A percentile compares a stretch with the other conserved stretches of the same genome.
Evolutionary conservation across 495 filamentous ascomycete genomes (phyloP).

Genomic region (Hypomontagnella submonticulosa): DNA sequence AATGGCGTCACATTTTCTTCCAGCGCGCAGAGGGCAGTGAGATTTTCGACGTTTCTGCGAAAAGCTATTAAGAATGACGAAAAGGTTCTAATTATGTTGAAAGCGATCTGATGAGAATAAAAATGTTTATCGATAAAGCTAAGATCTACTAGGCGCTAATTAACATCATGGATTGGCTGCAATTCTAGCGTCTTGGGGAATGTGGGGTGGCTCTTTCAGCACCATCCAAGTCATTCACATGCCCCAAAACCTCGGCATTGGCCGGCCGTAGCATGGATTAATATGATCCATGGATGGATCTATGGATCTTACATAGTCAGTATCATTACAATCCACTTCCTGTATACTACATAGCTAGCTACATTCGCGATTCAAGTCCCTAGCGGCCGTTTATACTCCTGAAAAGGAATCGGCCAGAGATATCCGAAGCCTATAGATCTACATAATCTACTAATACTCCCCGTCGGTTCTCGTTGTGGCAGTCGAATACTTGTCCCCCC

Average conservation of each 20-base stretch:
- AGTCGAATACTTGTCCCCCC: not conserved
- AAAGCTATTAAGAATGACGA: not conserved
- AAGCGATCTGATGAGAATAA: constrained; percentile 3
- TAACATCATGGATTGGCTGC: no score
- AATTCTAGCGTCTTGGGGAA: not conserved
- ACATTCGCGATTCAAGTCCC: no score
- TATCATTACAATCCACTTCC: not conserved
- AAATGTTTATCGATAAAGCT: constrained; percentile 21
- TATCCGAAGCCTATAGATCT: not conserved
- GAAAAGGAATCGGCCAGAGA: not conserved
- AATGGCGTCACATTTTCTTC: constrained; percentile 3
- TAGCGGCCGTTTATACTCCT: no score
- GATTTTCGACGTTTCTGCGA: no score
- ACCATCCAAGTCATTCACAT: constrained; percentile 26
- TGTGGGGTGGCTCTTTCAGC: constrained; percentile 3
- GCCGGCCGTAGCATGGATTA: not conserved
- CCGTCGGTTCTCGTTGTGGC: not conserved
- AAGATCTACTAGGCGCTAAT: no score
- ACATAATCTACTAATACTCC: not conserved
- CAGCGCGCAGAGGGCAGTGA: not conserved
- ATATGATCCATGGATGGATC: not conserved
- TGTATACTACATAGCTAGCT: no score
- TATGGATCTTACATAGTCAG: no score
- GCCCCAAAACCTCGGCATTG: constrained; percentile 36
- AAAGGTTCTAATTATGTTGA: constrained; percentile 1